phyloP scores from a whole-genome alignment of 2,329 filamentous ascomycete species.

The Coleophoma eucalyptorum region DNA sequence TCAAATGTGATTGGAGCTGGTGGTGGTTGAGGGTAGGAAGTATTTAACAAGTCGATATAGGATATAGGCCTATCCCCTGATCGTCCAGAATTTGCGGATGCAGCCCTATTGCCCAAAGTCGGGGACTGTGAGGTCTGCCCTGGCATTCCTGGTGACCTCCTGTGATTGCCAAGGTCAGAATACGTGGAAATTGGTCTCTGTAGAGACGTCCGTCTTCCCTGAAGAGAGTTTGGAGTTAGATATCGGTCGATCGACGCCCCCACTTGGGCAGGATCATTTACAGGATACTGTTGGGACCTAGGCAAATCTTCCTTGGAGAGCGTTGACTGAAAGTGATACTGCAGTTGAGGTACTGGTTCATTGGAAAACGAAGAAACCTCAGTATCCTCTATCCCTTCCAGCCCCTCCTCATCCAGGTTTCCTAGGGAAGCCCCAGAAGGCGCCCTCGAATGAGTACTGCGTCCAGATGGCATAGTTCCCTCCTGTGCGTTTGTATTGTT shows the following conservation, averaged over 20 bases:
- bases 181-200: slow-evolving; percentile 73
- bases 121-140: slow-evolving; percentile 24
- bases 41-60: slow-evolving; percentile 51
- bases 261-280: slow-evolving; percentile 35
- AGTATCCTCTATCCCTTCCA: slow-evolving; percentile 16
- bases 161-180: slow-evolving; percentile 65
- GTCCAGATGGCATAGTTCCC: slow-evolving; percentile 21
- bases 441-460: slow-evolving; percentile 15
- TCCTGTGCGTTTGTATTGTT: slow-evolving; percentile 11
- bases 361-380: slow-evolving; percentile 5
- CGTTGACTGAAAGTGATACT: slow-evolving; percentile 53
- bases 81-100: slow-evolving; percentile 23
- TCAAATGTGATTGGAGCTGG: slow-evolving; percentile 50
- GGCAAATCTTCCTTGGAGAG: slow-evolving; percentile 33
- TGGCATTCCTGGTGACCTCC: slow-evolving; percentile 47
- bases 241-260: slow-evolving; percentile 53
- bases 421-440: slow-evolving; percentile 15
- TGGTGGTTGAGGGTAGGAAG: slow-evolving; percentile 30
- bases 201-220: slow-evolving; percentile 52
- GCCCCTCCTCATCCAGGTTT: slow-evolving; percentile 7
- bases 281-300: slow-evolving; percentile 1
- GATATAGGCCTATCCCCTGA: slow-evolving; percentile 27
- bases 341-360: slow-evolving; percentile 47
- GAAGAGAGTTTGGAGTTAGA: slow-evolving; percentile 53
- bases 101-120: slow-evolving; percentile 20